Conservation (phyloP, 1,139 yeast genomes). For the Meyerozyma elateridarum region DNA sequence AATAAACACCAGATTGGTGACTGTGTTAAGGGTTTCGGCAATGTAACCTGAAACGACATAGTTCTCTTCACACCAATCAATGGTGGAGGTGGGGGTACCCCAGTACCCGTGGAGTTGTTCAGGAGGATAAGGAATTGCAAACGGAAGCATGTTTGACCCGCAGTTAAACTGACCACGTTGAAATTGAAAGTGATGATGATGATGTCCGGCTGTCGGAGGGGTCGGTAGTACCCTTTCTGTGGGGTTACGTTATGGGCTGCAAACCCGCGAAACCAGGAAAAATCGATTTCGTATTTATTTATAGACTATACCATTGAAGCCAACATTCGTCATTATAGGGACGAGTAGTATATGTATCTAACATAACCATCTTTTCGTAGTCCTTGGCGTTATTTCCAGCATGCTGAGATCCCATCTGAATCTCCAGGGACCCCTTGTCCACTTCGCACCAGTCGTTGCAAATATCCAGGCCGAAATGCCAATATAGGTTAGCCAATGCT, state of each 20-base stretch:
- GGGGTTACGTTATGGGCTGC: slow-evolving; percentile 1
- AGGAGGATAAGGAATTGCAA: slow-evolving; percentile 43
- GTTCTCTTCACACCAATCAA: slow-evolving; percentile 97
- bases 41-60: slow-evolving; percentile 79
- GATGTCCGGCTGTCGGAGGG: slow-evolving; percentile 5
- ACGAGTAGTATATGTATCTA: slow-evolving; percentile 47
- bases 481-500: slow-evolving; percentile 49
- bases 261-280: slow-evolving; percentile 1
- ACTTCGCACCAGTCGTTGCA: slow-evolving; percentile 43
- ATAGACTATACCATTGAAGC: slow-evolving; percentile 32
- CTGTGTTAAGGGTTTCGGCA: slow-evolving; percentile 84
- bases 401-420: slow-evolving; percentile 18
- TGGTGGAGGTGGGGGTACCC: slow-evolving; percentile 62
- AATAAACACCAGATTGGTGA: slow-evolving; percentile 70
- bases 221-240: background rate
- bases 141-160: slow-evolving; percentile 49
- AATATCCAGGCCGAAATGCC: slow-evolving; percentile 36
- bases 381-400: slow-evolving; percentile 22
- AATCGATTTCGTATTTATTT: too few species aligned
- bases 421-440: background rate
- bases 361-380: slow-evolving; percentile 47
- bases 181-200: background rate
- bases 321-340: slow-evolving; percentile 50
- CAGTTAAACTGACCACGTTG: too few species aligned
- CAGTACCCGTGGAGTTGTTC: slow-evolving; percentile 41